Evolutionary conservation across 345 rosid genomes (phyloP).

Genomic region (Excoecaria agallocha): DNA sequence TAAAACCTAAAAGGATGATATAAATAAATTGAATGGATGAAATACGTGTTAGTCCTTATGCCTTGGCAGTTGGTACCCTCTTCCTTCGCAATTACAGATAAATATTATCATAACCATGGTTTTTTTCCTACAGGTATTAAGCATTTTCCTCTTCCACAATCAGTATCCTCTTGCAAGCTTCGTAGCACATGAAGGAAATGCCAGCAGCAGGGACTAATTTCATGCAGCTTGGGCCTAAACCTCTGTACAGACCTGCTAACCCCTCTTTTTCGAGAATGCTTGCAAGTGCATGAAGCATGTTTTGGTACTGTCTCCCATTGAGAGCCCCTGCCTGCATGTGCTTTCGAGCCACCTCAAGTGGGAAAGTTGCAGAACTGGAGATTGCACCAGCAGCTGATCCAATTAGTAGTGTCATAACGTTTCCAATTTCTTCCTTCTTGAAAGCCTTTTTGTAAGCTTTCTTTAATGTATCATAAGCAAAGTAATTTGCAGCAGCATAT

Average conservation of each 20-base stretch:
- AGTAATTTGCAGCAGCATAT: slow-evolving; percentile 32
- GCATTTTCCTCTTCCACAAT: slow-evolving; percentile 20
- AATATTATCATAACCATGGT: no score
- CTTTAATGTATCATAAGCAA: slow-evolving; percentile 23
- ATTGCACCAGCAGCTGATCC: slow-evolving; percentile 34
- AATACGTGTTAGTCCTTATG: neutral
- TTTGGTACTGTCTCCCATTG: slow-evolving; percentile 25
- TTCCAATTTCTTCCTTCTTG: slow-evolving; percentile 23
- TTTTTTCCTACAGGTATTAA: neutral
- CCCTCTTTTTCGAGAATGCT: slow-evolving; percentile 26
- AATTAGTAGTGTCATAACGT: slow-evolving; percentile 22
- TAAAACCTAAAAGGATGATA: neutral
- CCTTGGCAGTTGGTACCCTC: no score
- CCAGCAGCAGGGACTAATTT: slow-evolving; percentile 38
- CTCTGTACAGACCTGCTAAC: slow-evolving; percentile 26
- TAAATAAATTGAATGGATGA: neutral
- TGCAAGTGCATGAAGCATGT: slow-evolving; percentile 26
- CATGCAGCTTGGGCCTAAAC: slow-evolving; percentile 33
- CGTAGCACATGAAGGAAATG: slow-evolving; percentile 47
- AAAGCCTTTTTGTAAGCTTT: slow-evolving; percentile 26
- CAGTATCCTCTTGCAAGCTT: slow-evolving; percentile 37
- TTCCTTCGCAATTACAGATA: neutral
- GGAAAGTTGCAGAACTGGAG: slow-evolving; percentile 29
- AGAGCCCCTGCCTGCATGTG: slow-evolving; percentile 34
- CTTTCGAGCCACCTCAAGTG: slow-evolving; percentile 30